A percentile compares a stretch with the other conserved stretches of the same genome.
phyloP scores from a whole-genome alignment of 1,139 yeast genomes.

The Yamadazyma diddensiae region DNA sequence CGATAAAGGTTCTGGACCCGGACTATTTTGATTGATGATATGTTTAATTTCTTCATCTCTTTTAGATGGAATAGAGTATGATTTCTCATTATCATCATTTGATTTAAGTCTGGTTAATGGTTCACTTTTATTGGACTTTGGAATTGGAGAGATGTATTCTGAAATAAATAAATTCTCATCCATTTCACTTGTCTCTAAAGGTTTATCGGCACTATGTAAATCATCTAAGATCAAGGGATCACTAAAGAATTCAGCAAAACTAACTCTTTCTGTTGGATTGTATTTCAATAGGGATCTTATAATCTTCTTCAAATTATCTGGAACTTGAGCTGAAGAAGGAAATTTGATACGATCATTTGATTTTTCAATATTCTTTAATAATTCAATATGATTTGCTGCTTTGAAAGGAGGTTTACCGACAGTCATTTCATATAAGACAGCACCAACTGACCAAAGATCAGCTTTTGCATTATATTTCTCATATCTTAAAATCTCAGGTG shows the following conservation, averaged over 20 bases:
- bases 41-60: conserved; percentile 47
- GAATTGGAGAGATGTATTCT: conserved; percentile 58
- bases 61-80: conserved; percentile 7
- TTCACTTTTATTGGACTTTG: conserved; percentile 10
- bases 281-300: conserved; percentile 76
- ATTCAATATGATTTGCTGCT: conserved; percentile 89
- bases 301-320: conserved; percentile 63
- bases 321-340: conserved; percentile 60
- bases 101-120: conserved; percentile 9
- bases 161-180: conserved; percentile 81
- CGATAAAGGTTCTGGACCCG: conserved; percentile 33
- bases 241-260: conserved; percentile 81
- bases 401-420: conserved; percentile 94
- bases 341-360: conserved; percentile 75
- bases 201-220: conserved; percentile 48
- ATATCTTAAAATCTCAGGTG: conserved; percentile 91
- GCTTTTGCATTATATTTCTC: conserved; percentile 97
- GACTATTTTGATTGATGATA: conserved; percentile 42
- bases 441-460: conserved; percentile 97
- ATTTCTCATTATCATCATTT: not conserved
- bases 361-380: conserved; percentile 78
- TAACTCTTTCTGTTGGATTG: conserved; percentile 83
- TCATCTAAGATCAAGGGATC: conserved; percentile 53
- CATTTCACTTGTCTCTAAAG: conserved; percentile 65
- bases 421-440: conserved; percentile 91